Evolutionary conservation across 1,139 yeast species (phyloP), one percentile per base, ranked within the genome.

Genomic region (Wickerhamomyces sp.): DNA sequence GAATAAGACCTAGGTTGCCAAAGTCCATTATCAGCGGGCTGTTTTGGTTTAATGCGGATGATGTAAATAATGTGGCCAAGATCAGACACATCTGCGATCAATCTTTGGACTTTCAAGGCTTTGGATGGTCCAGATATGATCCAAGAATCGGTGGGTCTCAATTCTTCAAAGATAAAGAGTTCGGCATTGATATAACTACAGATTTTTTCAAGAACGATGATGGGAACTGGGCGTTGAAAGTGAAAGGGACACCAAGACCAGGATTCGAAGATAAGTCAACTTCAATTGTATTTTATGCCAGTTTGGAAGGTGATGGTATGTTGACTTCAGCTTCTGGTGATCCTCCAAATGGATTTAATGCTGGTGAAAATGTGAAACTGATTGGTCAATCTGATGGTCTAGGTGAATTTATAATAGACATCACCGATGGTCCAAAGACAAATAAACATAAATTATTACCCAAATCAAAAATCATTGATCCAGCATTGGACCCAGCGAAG

Each of bases 131-230:
- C 17, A 67, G 72, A 35, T 92, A 82, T 59, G 97, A 94, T 58
- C 92, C 97, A 3, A 72, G 97, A 48, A 46, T 64, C 20, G 99
- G 98, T 26, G 98, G 99, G 0, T 68, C 76, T 43, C 94, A 92
- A 55, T 67, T 76, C 1, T 81, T 94, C 30, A 67, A 71, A 33
- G 98, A 92, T 59, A 60, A 65, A 19, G 84, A 76, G 31, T 75
- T 78, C 47, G 78, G 78, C 42, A 61, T 89, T 4, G 74, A 76
- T 44, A 56, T 94, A 32, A 72, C 75, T 1, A 78, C 88, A 7
- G 87, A 83, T 46, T 86, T 89, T 60, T 83, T 84, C 27, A 92
- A 92, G 62, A 74, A 79, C 34, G 70, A 64, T 4, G 85, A 81
- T 49, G 90, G 87, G 0, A 74, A 76, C 35, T 89, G 97, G 97